Evolutionary conservation across 805 yeast genomes (phyloP).

Genomic region (Candida coleopterorum): DNA sequence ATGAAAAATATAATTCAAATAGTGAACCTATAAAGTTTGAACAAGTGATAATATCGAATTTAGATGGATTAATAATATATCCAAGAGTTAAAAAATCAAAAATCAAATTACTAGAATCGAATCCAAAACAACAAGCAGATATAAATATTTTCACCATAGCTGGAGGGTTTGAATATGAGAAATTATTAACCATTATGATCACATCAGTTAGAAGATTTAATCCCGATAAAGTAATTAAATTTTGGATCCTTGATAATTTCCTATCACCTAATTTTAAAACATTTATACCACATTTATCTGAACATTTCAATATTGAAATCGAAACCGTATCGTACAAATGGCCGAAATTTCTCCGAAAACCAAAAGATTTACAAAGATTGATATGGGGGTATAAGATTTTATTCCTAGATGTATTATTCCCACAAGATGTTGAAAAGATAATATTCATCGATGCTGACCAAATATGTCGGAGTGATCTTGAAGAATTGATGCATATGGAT

Average conservation of each 20-base stretch:
- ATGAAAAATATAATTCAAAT: constrained; percentile 34
- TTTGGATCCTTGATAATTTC: constrained; percentile 84
- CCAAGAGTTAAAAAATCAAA: constrained; percentile 38
- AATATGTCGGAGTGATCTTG: constrained; percentile 69
- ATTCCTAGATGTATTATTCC: constrained; percentile 83
- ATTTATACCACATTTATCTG: constrained; percentile 56
- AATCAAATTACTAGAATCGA: constrained; percentile 16
- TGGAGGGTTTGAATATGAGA: constrained; percentile 75
- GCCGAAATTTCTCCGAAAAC: constrained; percentile 87
- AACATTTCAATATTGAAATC: constrained; percentile 57
- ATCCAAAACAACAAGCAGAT: constrained; percentile 37
- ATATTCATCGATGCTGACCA: constrained; percentile 88
- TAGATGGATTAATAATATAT: constrained; percentile 42
- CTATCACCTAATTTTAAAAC: constrained; percentile 65
- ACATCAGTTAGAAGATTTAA: constrained; percentile 68
- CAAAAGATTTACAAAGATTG: constrained; percentile 70
- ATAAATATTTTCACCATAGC: constrained; percentile 80
- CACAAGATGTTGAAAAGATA: constrained; percentile 66
- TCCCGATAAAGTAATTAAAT: constrained; percentile 55
- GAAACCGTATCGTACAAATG: constrained; percentile 83
- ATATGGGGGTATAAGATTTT: constrained; percentile 88
- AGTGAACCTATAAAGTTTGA: constrained; percentile 17
- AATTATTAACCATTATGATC: constrained; percentile 73
- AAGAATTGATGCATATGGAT: constrained; percentile 63
- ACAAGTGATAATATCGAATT: constrained; percentile 32